phyloP scores from a whole-genome alignment of 257 asterid species.

The Nyctanthes arbortristis region DNA sequence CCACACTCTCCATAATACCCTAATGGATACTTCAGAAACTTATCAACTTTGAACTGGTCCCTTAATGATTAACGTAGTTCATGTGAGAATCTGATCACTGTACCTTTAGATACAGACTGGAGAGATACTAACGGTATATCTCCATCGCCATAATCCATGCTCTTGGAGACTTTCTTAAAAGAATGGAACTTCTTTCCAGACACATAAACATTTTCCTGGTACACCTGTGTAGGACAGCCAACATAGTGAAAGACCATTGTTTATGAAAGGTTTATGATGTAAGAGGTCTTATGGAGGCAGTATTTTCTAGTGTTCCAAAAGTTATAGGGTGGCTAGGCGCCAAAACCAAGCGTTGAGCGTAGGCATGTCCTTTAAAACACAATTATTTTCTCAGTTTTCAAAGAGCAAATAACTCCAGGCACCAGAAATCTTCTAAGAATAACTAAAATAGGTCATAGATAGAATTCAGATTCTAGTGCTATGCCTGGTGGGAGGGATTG shows the following conservation, averaged over 20 bases:
- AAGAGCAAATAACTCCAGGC: not conserved
- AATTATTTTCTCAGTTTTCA: conserved; percentile 2
- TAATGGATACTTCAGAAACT: conserved; percentile 24
- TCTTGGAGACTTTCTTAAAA: conserved; percentile 76
- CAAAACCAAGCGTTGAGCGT: no score
- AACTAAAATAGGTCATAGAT: conserved; percentile 3
- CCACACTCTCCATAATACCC: conserved; percentile 99
- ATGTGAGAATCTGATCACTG: conserved; percentile 3
- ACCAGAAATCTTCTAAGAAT: not conserved
- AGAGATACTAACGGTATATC: conserved; percentile 81
- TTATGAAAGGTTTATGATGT: not conserved
- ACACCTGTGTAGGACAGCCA: conserved; percentile 54
- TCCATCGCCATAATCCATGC: conserved; percentile 79
- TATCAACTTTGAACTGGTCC: conserved; percentile 12
- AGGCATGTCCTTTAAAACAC: no score
- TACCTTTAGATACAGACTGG: conserved; percentile 97
- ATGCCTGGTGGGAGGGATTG: not conserved
- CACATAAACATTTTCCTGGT: conserved; percentile 88
- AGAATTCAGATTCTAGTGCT: not conserved
- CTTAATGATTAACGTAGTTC: conserved; percentile 1
- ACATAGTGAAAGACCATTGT: conserved; percentile 14
- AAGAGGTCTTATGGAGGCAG: not conserved
- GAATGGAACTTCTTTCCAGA: conserved; percentile 94
- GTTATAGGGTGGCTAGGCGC: no score
- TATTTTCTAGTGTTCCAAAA: no score